These are phyloP conservation scores for Lasiodiplodia gonubiensis DNA, from an alignment of 2,329 filamentous ascomycete species.

Conservation along the genomic window DNA sequence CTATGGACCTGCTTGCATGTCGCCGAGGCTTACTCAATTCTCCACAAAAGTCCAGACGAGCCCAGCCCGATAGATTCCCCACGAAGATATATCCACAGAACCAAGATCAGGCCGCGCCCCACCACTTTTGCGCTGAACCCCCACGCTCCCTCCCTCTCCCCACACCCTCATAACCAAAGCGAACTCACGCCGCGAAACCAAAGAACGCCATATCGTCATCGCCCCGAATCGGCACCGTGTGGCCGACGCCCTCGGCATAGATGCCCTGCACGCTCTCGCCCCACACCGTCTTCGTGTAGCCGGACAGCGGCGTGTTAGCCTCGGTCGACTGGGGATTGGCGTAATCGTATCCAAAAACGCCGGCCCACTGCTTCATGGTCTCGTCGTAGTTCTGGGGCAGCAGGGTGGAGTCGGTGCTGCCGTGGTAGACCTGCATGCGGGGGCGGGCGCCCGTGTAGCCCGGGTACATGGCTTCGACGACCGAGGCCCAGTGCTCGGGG, in stretches of 20 bases:
- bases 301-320: constrained; percentile 27
- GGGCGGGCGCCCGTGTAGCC: constrained; percentile 57
- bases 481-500: constrained; percentile 56
- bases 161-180: not conserved
- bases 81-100: too few species aligned
- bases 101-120: too few species aligned
- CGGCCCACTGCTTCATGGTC: constrained; percentile 48
- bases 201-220: constrained; percentile 32
- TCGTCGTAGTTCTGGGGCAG: constrained; percentile 63
- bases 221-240: constrained; percentile 32
- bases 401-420: constrained; percentile 58
- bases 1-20: too few species aligned
- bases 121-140: too few species aligned
- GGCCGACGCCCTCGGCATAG: constrained; percentile 31
- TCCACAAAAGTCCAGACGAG: too few species aligned
- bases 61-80: too few species aligned
- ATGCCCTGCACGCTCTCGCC: constrained; percentile 35
- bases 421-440: constrained; percentile 65
- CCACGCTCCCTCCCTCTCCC: too few species aligned
- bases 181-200: constrained; percentile 31
- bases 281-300: constrained; percentile 34
- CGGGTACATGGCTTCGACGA: constrained; percentile 55
- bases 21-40: too few species aligned
- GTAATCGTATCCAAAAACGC: constrained; percentile 42
- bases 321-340: constrained; percentile 39